phyloP scores from a whole-genome alignment of 2,329 filamentous ascomycete species.

The Beauveria bassiana region DNA sequence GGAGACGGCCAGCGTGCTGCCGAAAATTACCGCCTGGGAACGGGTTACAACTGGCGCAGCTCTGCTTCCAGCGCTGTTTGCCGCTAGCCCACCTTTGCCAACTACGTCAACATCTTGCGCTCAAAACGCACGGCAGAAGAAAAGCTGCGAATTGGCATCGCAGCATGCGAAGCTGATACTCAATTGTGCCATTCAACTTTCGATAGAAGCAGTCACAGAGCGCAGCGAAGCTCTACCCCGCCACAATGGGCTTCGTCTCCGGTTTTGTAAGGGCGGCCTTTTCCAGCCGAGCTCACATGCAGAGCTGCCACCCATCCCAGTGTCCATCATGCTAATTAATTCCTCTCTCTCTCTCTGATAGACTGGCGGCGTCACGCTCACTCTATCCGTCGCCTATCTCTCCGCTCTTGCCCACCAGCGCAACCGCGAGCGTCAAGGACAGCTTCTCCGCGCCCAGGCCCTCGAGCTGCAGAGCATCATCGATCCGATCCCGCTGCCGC shows the following conservation, averaged over 20 bases:
- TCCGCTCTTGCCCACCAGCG: conserved; percentile 62
- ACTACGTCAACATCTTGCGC: conserved; percentile 9
- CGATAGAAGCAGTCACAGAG: background rate
- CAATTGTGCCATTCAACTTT: conserved; percentile 11
- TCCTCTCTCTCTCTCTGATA: conserved; percentile 24
- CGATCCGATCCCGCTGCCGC: conserved; percentile 38
- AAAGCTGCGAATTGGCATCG: conserved; percentile 17
- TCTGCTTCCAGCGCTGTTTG: conserved; percentile 11
- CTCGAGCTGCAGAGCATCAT: conserved; percentile 45
- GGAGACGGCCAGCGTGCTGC: conserved; percentile 7
- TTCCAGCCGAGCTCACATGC: background rate
- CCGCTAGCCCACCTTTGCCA: conserved; percentile 8
- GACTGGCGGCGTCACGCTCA: conserved; percentile 70
- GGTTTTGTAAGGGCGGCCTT: conserved; percentile 56
- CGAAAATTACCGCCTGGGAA: conserved; percentile 9
- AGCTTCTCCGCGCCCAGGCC: conserved; percentile 49
- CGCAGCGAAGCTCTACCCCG: conserved; percentile 5
- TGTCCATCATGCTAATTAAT: background rate
- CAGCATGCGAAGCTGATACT: conserved; percentile 25
- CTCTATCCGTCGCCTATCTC: conserved; percentile 65
- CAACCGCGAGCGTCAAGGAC: conserved; percentile 53
- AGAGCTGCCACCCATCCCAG: background rate
- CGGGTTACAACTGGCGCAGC: background rate
- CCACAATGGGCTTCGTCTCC: conserved; percentile 61
- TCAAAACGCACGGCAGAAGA: conserved; percentile 1